Conservation (phyloP, 306 rosid genomes). For the Dalbergia oliveri region DNA sequence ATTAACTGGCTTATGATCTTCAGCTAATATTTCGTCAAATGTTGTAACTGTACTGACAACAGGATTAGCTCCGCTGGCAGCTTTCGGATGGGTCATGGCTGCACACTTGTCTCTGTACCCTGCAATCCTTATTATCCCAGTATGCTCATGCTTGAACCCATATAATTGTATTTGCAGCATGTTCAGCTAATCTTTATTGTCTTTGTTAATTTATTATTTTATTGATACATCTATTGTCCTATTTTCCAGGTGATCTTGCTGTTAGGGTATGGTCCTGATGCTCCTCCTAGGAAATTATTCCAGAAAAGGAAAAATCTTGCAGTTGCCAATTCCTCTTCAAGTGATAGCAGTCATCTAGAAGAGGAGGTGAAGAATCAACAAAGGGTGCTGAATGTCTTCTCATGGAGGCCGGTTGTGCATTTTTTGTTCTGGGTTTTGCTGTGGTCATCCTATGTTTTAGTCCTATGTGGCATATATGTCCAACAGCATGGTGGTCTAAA, state of each 20-base stretch:
- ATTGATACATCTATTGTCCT: conserved; percentile 32
- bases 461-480: conserved; percentile 72
- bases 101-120: conserved; percentile 94
- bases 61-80: conserved; percentile 85
- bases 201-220: conserved; percentile 36
- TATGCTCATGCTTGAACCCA: conserved; percentile 54
- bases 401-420: conserved; percentile 66
- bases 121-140: conserved; percentile 80
- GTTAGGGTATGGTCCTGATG: conserved; percentile 88
- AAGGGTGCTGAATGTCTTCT: conserved; percentile 52
- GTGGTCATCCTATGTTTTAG: conserved; percentile 80
- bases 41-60: conserved; percentile 48
- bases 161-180: conserved; percentile 35
- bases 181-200: conserved; percentile 22
- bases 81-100: conserved; percentile 98
- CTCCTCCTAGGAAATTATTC: conserved; percentile 84
- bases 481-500: conserved; percentile 78
- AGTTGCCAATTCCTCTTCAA: conserved; percentile 54
- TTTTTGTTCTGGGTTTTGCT: conserved; percentile 69
- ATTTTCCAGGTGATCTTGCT: conserved; percentile 71
- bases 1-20: conserved; percentile 36
- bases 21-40: conserved; percentile 38
- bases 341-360: conserved; percentile 50
- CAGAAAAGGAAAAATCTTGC: conserved; percentile 49
- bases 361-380: conserved; percentile 53